A percentile compares a stretch with the other conserved stretches of the same genome.
phyloP scores from a whole-genome alignment of 2,329 filamentous ascomycete genomes.

The Dactylellina sp. region DNA sequence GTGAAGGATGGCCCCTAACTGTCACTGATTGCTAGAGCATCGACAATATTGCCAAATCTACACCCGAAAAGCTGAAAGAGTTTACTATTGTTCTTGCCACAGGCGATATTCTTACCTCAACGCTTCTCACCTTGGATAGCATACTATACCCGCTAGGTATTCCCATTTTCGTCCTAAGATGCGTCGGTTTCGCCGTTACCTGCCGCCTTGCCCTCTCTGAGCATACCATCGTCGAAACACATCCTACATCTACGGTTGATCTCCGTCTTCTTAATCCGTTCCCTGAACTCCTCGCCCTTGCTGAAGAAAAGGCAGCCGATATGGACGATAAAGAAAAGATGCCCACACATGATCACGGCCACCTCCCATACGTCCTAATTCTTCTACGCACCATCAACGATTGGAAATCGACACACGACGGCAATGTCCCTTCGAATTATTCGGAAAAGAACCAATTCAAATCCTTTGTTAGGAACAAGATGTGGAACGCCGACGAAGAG shows the following conservation, averaged over 20 bases:
- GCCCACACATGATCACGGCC: slow-evolving; percentile 84
- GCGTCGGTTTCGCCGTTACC: slow-evolving; percentile 89
- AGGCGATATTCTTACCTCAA: slow-evolving; percentile 51
- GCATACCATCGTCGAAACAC: slow-evolving; percentile 91
- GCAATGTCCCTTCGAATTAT: slow-evolving; percentile 77
- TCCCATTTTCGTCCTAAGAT: slow-evolving; percentile 85
- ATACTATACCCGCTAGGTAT: slow-evolving; percentile 65
- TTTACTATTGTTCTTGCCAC: slow-evolving; percentile 49
- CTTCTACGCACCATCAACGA: slow-evolving; percentile 82
- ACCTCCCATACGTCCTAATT: slow-evolving; percentile 87
- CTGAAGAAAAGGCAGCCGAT: slow-evolving; percentile 74
- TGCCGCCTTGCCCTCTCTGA: slow-evolving; percentile 83
- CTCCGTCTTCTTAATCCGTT: slow-evolving; percentile 86
- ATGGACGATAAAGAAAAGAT: slow-evolving; percentile 63
- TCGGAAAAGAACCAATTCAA: slow-evolving; percentile 88
- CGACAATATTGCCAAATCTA: slow-evolving; percentile 31
- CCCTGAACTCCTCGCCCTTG: slow-evolving; percentile 80
- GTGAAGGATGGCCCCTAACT: slow-evolving; percentile 26
- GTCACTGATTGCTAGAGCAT: slow-evolving; percentile 13
- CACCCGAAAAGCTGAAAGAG: slow-evolving; percentile 39
- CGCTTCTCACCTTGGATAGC: slow-evolving; percentile 56
- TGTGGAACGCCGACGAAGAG: slow-evolving; percentile 84
- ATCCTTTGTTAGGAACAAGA: slow-evolving; percentile 74
- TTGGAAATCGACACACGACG: slow-evolving; percentile 80
- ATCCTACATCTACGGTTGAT: slow-evolving; percentile 89